phyloP scores from a whole-genome alignment of 2,329 filamentous ascomycete genomes.

The Verticillium alfalfae region DNA sequence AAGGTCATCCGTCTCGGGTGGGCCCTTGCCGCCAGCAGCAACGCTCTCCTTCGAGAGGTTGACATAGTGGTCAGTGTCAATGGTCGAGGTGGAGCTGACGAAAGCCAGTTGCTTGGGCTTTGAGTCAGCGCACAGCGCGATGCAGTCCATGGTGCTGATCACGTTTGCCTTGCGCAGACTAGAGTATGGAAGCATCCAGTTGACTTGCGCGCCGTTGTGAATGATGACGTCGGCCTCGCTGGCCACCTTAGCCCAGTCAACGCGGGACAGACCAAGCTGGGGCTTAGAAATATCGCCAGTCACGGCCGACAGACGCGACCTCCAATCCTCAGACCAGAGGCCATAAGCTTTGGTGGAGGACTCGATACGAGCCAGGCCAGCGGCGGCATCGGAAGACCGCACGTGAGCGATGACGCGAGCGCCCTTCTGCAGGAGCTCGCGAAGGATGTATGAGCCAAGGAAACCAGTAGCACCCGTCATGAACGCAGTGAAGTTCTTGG shows the following conservation, averaged over 20 bases:
- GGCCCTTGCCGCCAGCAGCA: conserved; percentile 54
- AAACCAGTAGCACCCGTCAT: conserved; percentile 90
- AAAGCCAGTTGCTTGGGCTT: conserved; percentile 78
- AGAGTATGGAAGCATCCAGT: conserved; percentile 78
- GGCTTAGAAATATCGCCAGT: conserved; percentile 70
- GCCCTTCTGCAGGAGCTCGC: conserved; percentile 62
- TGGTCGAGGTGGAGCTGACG: conserved; percentile 73
- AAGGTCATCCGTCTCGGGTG: conserved; percentile 74
- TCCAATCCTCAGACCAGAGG: conserved; percentile 70
- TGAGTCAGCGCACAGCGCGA: conserved; percentile 70
- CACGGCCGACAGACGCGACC: conserved; percentile 58
- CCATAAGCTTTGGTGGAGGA: conserved; percentile 70
- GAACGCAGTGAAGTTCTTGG: conserved; percentile 56
- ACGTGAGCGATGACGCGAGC: conserved; percentile 70
- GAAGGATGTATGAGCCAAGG: conserved; percentile 73
- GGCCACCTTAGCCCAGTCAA: conserved; percentile 59
- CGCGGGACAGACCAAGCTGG: conserved; percentile 64
- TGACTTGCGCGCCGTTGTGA: conserved; percentile 76
- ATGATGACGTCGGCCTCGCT: conserved; percentile 66
- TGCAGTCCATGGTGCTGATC: conserved; percentile 68
- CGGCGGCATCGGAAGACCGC: conserved; percentile 42
- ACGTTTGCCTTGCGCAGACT: conserved; percentile 72
- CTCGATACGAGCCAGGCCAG: conserved; percentile 59
- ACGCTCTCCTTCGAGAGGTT: conserved; percentile 61
- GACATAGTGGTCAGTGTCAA: conserved; percentile 80